Conservation (phyloP, 768 basidiomycete genomes). For the Russula olivacea region DNA sequence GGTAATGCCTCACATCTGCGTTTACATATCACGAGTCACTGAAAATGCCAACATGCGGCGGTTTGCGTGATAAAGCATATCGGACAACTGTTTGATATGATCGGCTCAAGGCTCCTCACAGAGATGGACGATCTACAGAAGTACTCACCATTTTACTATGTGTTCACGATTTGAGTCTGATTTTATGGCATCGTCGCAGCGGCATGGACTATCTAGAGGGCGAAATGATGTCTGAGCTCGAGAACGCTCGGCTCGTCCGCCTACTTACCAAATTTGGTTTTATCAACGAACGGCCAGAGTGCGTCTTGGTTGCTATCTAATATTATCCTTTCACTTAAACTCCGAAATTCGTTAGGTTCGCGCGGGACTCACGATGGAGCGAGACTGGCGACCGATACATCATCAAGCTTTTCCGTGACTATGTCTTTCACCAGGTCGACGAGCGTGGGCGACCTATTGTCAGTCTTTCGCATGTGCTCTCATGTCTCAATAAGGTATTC, state of each 20-base stretch:
- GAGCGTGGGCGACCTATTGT: constrained; percentile 84
- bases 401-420: constrained; percentile 96
- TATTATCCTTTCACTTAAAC: background rate
- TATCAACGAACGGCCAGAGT: constrained; percentile 99
- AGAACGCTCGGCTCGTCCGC: constrained; percentile 88
- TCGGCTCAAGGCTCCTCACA: constrained; percentile 60
- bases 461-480: constrained; percentile 85
- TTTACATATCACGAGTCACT: background rate
- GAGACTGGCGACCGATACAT: constrained; percentile 98
- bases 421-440: constrained; percentile 96
- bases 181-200: constrained; percentile 36
- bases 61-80: constrained; percentile 47
- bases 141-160: constrained; percentile 35
- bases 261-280: constrained; percentile 92
- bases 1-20: constrained; percentile 35
- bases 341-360: constrained; percentile 54
- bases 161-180: background rate
- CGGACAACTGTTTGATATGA: constrained; percentile 74
- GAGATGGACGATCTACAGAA: constrained; percentile 82
- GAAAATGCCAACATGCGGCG: background rate
- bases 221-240: constrained; percentile 82
- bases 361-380: constrained; percentile 94
- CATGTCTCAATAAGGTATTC: constrained; percentile 87
- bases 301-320: constrained; percentile 31
- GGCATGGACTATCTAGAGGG: constrained; percentile 76